These are phyloP conservation scores for Zizania palustris DNA, from an alignment of 202 grass and related monocot species.

Conservation along the genomic window DNA sequence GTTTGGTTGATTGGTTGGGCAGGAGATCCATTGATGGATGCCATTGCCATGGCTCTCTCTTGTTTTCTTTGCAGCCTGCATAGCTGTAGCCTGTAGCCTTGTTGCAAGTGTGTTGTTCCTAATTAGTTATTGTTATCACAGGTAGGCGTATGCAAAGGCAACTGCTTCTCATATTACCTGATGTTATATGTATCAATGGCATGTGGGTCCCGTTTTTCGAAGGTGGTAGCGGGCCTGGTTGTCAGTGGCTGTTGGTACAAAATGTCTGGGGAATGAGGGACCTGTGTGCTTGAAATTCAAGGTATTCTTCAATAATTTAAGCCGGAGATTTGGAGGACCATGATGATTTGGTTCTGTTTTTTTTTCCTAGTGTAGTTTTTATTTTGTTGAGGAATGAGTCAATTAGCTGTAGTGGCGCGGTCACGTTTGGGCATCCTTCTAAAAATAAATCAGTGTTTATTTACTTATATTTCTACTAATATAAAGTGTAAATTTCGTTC, in stretches of 20 bases:
- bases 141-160: background rate
- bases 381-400: background rate
- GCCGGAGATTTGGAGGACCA: background rate
- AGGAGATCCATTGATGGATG: background rate
- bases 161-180: background rate
- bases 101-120: constrained; percentile 3
- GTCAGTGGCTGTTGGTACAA: background rate
- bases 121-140: background rate
- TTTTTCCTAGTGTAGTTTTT: background rate
- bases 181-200: background rate
- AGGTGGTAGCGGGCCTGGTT: background rate
- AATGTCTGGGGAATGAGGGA: background rate
- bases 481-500: no score
- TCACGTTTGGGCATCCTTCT: no score
- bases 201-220: background rate
- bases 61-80: background rate
- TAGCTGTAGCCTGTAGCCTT: constrained; percentile 37
- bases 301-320: background rate
- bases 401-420: background rate
- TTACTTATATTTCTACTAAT: no score
- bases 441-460: no score
- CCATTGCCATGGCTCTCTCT: background rate
- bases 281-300: background rate
- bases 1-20: background rate
- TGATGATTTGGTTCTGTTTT: background rate